Conservation (phyloP, 2,329 filamentous ascomycete species). For the Apiospora marii region DNA sequence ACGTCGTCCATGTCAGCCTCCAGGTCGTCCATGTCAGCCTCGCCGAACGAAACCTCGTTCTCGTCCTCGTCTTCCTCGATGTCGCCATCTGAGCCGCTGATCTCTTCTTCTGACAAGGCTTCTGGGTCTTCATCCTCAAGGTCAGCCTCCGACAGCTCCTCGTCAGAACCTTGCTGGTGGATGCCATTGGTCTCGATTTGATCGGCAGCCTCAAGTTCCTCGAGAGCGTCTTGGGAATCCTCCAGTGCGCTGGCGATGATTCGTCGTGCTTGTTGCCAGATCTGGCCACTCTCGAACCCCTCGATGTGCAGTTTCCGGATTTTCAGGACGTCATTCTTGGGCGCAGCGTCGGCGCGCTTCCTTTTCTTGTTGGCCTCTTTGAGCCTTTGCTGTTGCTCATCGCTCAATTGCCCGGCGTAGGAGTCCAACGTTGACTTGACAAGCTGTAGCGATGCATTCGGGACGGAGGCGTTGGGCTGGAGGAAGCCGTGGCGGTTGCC, state of each 20-base stretch:
- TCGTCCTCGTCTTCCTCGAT: constrained; percentile 44
- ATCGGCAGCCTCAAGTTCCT: constrained; percentile 59
- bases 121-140: constrained; percentile 47
- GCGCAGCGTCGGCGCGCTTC: constrained; percentile 65
- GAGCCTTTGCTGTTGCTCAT: constrained; percentile 73
- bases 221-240: constrained; percentile 56
- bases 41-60: constrained; percentile 42
- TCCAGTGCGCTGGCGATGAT: constrained; percentile 70
- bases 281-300: constrained; percentile 86
- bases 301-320: constrained; percentile 85
- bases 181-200: constrained; percentile 60
- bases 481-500: constrained; percentile 77
- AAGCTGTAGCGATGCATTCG: constrained; percentile 73
- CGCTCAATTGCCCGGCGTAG: constrained; percentile 76
- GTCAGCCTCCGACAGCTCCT: constrained; percentile 36
- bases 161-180: constrained; percentile 37
- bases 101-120: constrained; percentile 41
- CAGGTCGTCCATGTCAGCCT: constrained; percentile 43
- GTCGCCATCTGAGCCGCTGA: constrained; percentile 42
- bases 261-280: constrained; percentile 92
- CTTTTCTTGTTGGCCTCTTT: constrained; percentile 77
- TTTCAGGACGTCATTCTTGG: constrained; percentile 67
- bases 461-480: constrained; percentile 72
- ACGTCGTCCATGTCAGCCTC: constrained; percentile 39
- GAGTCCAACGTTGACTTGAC: constrained; percentile 84